Base-by-base conservation (phyloP, 495 filamentous ascomycete species). In the Hypoxylon subgilvum region DNA sequence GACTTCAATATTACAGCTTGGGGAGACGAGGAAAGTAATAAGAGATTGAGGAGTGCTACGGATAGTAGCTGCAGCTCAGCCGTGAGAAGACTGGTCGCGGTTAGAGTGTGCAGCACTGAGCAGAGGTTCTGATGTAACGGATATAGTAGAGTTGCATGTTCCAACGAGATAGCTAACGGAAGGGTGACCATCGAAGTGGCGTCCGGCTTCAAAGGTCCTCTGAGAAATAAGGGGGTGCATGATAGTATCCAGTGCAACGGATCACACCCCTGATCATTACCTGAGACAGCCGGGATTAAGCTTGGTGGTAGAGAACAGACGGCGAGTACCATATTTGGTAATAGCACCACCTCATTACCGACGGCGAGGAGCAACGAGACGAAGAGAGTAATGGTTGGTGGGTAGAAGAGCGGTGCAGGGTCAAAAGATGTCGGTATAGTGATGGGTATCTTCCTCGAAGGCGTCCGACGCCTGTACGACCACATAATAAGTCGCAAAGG, bases 11-110 rank as follows among this genome's bases (percentile, higher is more conserved):
- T 95, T 23, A 88, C 75, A 5, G 85, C 85, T 73, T 97, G 95
- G 1, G 94, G 91, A 6, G 93, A 96, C 7, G 71, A 67, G 19
- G 92, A 86, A 56, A 92, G 82, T 10, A 96, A 68, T 31, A 92
- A 76, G 34, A 97, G 71, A 70, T 97, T 91, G 63, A 97, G 89
- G 36, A 97, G 79, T 10, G 85, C 84, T 28, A 84, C 81, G 16
- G 92, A 91, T 34, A 97, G 82, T 12, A 97, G 79, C 60, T 97
- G 91, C 42, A 96, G 73, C 66, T 98, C 94, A 2, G 95, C 87
- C 3, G 86, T 80, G 31, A 96, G 80, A 36, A 97, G 76, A 69
- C 91, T 96, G 21, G 91, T 95, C 5, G 89, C 90, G 18, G 92
- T 91, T 59, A 97, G 79, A 68, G 88, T 86, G 58, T 86, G 83